Evolutionary conservation across 2,329 filamentous ascomycete genomes (phyloP), one percentile per base, ranked within the genome.

Genomic region (Clarireedia monteithiana): DNA sequence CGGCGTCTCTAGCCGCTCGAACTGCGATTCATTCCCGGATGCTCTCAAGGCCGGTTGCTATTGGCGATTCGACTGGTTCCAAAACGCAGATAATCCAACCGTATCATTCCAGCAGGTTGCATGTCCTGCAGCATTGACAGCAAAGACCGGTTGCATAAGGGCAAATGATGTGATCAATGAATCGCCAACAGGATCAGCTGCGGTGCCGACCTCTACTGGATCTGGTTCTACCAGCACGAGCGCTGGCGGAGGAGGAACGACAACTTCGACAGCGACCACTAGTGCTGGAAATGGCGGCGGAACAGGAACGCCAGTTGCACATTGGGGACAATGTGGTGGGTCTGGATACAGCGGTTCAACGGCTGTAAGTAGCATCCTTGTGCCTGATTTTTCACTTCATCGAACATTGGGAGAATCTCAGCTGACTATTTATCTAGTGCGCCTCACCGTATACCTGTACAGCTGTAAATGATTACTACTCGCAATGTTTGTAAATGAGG

Each of bases 41-140:
- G 61, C 60, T 3, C 67, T 79, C 4, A 68, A 74, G 62, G 62
- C 62, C 10, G 77, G 77, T 14, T 80, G 77, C 64, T 67, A 73
- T 60, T 80, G 76, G 73, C 75, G 77, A 50, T 80, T 77, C 60
- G 75, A 77, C 62, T 80, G 76, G 76, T 78, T 79, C 64, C 61
- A 71, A 50, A 71, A 71, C 58, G 71, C 74, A 45, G 73, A 77
- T 59, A 78, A 78, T 61, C 75, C 75, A 4, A 63, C 50, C 15
- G 68, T 79, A 42, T 67, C 62, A 27, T 79, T 74, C 65, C 66
- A 71, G 60, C 70, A 75, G 59, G 74, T 79, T 26, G 63, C 69
- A 48, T 79, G 76, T 62, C 76, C 76, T 1, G 64, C 72, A 24
- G 72, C 67, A 10, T 59, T 80, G 50, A 73, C 73, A 2, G 71